phyloP scores from a whole-genome alignment of 306 rosid genomes.

The Begonia loranthoides region DNA sequence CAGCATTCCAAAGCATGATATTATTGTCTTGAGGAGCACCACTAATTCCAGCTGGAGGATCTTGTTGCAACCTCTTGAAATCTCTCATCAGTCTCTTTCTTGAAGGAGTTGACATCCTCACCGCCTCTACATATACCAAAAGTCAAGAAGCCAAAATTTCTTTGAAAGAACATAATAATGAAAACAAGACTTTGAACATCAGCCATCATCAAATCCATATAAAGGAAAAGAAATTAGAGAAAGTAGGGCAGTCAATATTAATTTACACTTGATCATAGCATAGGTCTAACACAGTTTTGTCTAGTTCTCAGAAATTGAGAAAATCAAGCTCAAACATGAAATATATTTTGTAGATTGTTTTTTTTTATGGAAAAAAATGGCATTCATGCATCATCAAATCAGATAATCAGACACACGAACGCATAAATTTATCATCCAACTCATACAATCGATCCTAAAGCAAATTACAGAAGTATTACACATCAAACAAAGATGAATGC shows the following conservation, averaged over 20 bases:
- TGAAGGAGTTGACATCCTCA: slow-evolving; percentile 83
- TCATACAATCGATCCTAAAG: neutral
- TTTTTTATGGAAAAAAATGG: too few relatives aligned
- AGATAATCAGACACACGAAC: neutral
- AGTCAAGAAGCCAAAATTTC: neutral
- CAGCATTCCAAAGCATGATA: slow-evolving; percentile 97
- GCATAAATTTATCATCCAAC: neutral
- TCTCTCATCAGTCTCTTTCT: slow-evolving; percentile 96
- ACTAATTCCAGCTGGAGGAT: slow-evolving; percentile 92
- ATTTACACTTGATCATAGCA: too few relatives aligned
- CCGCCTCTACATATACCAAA: slow-evolving; percentile 31
- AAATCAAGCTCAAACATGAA: too few relatives aligned
- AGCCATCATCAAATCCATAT: too few relatives aligned
- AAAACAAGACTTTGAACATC: too few relatives aligned
- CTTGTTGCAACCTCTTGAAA: slow-evolving; percentile 84
- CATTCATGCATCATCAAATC: too few relatives aligned
- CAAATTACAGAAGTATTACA: neutral
- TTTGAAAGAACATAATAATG: neutral
- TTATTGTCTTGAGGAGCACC: slow-evolving; percentile 97
- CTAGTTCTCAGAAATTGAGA: too few relatives aligned
- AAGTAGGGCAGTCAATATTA: too few relatives aligned
- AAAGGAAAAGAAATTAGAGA: too few relatives aligned
- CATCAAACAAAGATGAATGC: neutral
- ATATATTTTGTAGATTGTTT: too few relatives aligned
- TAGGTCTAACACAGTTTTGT: too few relatives aligned